Evolutionary conservation across 805 yeast genomes (phyloP), one percentile per base, ranked within the genome.

Genomic region (Candida nitratophila): DNA sequence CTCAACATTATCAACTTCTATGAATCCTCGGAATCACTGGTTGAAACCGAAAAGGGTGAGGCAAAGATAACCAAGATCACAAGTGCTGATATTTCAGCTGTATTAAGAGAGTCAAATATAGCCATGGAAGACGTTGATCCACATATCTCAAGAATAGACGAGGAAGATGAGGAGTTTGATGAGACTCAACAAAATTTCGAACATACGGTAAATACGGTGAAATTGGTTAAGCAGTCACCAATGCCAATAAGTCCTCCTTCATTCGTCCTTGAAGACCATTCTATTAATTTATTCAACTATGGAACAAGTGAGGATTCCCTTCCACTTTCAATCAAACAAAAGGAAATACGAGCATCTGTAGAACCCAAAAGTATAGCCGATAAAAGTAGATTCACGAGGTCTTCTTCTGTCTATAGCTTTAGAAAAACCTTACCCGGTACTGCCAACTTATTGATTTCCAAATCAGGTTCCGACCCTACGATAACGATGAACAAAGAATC

Each of bases 381-480:
- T 6, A 24, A 6, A 7, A 7, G 10, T 24, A 24, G 27, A 24
- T 24, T 24, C 27, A 24, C 20, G 21, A 34, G 30, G n/a, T 33
- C 43, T 16, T 39, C 47, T 4, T 41, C 54, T 3, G 19, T 37
- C 9, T 48, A 42, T 30, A 44, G 47, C 20, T 50, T 53, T 29
- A 41, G 55, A 38, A 51, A 50, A 31, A 36, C 41, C 8, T 39
- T 46, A 8, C 54, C 53, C 1, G 57, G 52, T 26, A 53, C 50
- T 6, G 49, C 33, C 9, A 26, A n/a, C 17, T 22, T 30, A 29
- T 20, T 39, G 6, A 26, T 27, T 21, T 24, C 42, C 20, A 27
- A 26, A 10, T 24, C 24, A 37, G 26, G 29, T n/a, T 32, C 12
- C 16, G 4, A 17, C 9, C 24, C 32, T 7, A 21, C 27, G 14